A percentile compares a stretch with the other conserved stretches of the same genome.
These are phyloP conservation scores for Trametes polyzona DNA, from an alignment of 1,284 basidiomycete species.

Conservation along the genomic window DNA sequence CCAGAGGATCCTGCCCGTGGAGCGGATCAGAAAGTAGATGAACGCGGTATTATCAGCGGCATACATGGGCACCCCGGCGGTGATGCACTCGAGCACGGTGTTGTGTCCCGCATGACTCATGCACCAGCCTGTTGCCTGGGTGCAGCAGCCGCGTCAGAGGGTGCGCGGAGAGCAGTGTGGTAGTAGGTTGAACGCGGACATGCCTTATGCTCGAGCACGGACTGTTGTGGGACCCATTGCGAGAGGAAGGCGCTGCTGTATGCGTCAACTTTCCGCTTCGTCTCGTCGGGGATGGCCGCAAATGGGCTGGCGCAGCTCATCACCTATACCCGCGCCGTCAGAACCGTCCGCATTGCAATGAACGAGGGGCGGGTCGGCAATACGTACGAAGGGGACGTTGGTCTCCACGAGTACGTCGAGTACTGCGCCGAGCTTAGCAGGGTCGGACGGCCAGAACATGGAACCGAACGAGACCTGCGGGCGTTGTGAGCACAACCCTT, in stretches of 20 bases:
- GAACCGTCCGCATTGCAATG: not conserved
- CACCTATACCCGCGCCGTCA: no score
- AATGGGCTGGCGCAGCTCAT: constrained; percentile 22
- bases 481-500: no score
- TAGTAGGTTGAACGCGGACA: not conserved
- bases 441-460: constrained; percentile 21
- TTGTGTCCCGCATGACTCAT: constrained; percentile 29
- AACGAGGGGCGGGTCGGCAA: not conserved
- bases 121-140: constrained; percentile 29
- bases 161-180: not conserved
- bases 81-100: constrained; percentile 25
- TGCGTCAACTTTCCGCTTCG: constrained; percentile 15
- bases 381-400: constrained; percentile 21
- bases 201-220: constrained; percentile 27
- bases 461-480: constrained; percentile 25
- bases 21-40: not conserved
- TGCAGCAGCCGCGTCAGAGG: no score
- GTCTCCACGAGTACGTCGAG: constrained; percentile 18
- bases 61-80: constrained; percentile 20
- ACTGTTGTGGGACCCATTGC: constrained; percentile 27
- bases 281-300: constrained; percentile 11
- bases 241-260: constrained; percentile 20
- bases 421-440: constrained; percentile 16
- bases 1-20: constrained; percentile 18
- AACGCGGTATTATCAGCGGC: not conserved